A percentile compares a stretch with the other conserved stretches of the same genome.
phyloP scores from a whole-genome alignment of 192 early-diverging fungal species.

The Backusella psychrophila region DNA sequence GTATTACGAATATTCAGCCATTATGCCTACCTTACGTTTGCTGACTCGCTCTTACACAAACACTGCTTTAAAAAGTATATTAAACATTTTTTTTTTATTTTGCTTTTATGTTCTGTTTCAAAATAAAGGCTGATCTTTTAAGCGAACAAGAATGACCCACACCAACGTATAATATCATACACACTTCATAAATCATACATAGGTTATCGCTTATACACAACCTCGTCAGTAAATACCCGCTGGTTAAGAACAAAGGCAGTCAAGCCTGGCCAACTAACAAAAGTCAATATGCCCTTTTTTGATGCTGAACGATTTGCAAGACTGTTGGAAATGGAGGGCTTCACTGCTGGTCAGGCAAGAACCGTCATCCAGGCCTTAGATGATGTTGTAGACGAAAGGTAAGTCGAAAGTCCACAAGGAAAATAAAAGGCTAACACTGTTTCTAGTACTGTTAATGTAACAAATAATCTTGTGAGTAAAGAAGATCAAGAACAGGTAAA shows the following conservation, averaged over 20 bases:
- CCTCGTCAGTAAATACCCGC: neutral
- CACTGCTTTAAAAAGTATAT: neutral
- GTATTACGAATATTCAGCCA: neutral
- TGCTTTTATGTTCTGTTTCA: neutral
- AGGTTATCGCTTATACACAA: neutral
- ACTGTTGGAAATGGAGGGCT: constrained; percentile 70
- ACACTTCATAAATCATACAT: neutral
- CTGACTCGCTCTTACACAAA: neutral
- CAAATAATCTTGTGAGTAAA: constrained; percentile 70
- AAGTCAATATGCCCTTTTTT: constrained; percentile 47
- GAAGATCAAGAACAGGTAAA: constrained; percentile 73
- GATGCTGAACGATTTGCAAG: constrained; percentile 75
- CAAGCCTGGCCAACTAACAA: neutral
- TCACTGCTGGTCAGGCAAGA: constrained; percentile 62
- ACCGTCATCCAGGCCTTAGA: constrained; percentile 72
- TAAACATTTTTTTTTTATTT: neutral
- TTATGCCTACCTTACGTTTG: neutral
- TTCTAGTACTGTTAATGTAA: constrained; percentile 54
- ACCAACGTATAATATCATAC: neutral
- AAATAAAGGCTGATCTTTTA: constrained; percentile 9
- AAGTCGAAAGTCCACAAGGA: neutral
- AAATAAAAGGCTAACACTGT: neutral
- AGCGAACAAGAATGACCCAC: neutral
- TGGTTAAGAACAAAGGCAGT: constrained; percentile 11
- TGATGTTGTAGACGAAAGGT: constrained; percentile 76